These are phyloP conservation scores for Gonium pectorale DNA, from an alignment of 139 green algal species.

Conservation along the genomic window DNA sequence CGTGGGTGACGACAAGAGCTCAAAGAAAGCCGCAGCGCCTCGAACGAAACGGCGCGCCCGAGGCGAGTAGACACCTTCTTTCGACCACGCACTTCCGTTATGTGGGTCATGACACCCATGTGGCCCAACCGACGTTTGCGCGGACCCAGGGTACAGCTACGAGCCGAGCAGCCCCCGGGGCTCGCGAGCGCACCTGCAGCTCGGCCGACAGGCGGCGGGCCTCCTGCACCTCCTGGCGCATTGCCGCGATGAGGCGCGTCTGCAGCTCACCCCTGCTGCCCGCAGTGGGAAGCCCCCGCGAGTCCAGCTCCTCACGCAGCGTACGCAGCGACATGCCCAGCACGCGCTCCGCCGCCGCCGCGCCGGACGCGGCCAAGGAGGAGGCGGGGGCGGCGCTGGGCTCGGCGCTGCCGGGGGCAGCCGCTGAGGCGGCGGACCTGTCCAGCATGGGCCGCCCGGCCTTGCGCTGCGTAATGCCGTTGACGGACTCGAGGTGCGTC, in stretches of 20 bases:
- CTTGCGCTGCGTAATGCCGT: background rate
- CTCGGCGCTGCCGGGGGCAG: background rate
- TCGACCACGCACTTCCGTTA: too few relatives aligned
- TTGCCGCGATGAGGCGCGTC: background rate
- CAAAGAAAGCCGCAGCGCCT: too few relatives aligned
- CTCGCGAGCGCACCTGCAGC: background rate
- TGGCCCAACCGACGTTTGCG: too few relatives aligned
- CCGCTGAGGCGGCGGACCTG: background rate
- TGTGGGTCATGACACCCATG: too few relatives aligned
- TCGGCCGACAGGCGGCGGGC: background rate
- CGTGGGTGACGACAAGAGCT: too few relatives aligned
- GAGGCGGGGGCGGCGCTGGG: background rate
- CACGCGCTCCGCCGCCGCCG: background rate
- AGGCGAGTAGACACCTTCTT: too few relatives aligned
- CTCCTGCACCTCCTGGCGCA: conserved; percentile 14
- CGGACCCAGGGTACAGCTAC: too few relatives aligned
- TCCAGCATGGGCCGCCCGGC: background rate
- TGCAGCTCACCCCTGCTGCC: conserved; percentile 4
- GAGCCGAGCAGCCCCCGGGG: too few relatives aligned
- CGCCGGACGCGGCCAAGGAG: background rate
- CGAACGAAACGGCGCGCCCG: too few relatives aligned
- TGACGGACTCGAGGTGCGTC: background rate
- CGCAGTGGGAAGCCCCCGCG: background rate
- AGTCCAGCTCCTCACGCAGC: conserved; percentile 32
- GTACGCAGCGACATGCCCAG: conserved; percentile 26